A percentile compares a stretch with the other conserved stretches of the same genome.
These are phyloP conservation scores for Paramecium sexaurelia DNA, from an alignment of 73 alveolate genomes.

Conservation along the genomic window DNA sequence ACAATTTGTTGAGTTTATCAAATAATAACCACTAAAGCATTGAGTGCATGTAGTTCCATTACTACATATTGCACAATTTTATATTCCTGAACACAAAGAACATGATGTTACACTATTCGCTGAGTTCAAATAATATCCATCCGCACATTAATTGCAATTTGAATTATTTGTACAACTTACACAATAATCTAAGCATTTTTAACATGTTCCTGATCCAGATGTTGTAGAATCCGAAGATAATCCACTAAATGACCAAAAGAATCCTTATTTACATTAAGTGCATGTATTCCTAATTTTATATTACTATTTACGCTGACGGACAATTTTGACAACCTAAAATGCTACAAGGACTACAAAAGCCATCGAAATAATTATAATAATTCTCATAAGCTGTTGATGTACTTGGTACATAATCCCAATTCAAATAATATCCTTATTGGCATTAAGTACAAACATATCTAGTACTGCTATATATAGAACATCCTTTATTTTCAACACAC, in stretches of 20 bases:
- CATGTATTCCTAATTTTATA: neutral
- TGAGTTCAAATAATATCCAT: neutral
- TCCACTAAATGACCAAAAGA: neutral
- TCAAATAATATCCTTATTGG: neutral
- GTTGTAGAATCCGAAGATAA: neutral
- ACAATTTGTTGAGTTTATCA: neutral
- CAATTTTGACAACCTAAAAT: neutral
- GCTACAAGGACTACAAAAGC: neutral
- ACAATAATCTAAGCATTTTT: neutral
- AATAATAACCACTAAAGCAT: neutral
- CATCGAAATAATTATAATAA: neutral
- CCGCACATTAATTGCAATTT: neutral
- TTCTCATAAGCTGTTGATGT: neutral
- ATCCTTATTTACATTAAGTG: neutral
- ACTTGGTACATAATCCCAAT: neutral
- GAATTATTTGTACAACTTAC: neutral
- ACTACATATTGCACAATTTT: neutral
- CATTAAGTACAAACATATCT: slow-evolving; percentile 12
- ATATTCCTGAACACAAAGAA: neutral
- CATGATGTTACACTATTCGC: neutral
- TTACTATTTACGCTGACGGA: neutral
- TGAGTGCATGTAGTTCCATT: neutral
- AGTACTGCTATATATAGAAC: neutral
- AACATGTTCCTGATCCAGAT: slow-evolving; percentile 6
- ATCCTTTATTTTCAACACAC: neutral